Evolutionary conservation across 1,284 basidiomycete genomes (phyloP).

Genomic region (Melampsora americana): DNA sequence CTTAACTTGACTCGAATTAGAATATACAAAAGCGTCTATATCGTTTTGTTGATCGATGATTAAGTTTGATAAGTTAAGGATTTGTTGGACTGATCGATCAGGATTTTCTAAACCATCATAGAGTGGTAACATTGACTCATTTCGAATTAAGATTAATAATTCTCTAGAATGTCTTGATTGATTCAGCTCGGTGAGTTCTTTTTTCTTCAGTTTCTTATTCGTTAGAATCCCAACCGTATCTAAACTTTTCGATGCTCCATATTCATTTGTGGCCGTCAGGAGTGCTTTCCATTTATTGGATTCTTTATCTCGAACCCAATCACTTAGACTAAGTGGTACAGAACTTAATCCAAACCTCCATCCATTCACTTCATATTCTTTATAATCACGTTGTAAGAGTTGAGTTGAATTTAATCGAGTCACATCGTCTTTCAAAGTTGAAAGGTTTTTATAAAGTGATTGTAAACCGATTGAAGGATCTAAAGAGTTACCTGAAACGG

Average conservation of each 20-base stretch:
- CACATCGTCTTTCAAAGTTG: slow-evolving; percentile 66
- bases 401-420: slow-evolving; percentile 68
- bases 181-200: neutral
- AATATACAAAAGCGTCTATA: slow-evolving; percentile 1
- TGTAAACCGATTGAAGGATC: slow-evolving; percentile 48
- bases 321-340: slow-evolving; percentile 67
- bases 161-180: slow-evolving; percentile 18
- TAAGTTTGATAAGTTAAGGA: neutral
- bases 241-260: slow-evolving; percentile 66
- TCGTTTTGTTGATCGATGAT: slow-evolving; percentile 4
- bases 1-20: neutral
- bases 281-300: slow-evolving; percentile 56
- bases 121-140: neutral
- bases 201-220: slow-evolving; percentile 51
- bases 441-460: slow-evolving; percentile 61
- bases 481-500: slow-evolving; percentile 12
- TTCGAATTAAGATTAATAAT: slow-evolving; percentile 8
- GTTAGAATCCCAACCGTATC: slow-evolving; percentile 74
- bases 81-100: slow-evolving; percentile 14
- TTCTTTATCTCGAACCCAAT: slow-evolving; percentile 58
- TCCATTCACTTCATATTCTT: slow-evolving; percentile 68
- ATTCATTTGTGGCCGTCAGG: slow-evolving; percentile 60
- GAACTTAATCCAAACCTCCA: slow-evolving; percentile 69
- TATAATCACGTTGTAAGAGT: slow-evolving; percentile 85
- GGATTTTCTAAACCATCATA: slow-evolving; percentile 4